Evolutionary conservation across 192 early-diverging fungal species (phyloP).

Genomic region (Podila epigama): DNA sequence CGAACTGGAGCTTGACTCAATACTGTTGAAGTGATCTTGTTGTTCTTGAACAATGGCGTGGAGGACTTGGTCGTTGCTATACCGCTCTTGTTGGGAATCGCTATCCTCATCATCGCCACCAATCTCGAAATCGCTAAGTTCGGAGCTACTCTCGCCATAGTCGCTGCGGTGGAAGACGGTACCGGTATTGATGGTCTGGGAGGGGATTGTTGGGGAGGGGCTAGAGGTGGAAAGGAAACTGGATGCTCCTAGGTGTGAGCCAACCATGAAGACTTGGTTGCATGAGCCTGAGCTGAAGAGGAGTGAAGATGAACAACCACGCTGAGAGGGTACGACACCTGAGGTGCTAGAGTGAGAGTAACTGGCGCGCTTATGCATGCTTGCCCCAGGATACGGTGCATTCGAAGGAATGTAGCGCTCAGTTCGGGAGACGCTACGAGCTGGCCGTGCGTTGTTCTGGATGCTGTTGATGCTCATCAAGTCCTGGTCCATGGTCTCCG

Average conservation of each 20-base stretch:
- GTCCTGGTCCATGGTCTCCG: no score
- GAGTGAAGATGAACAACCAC: not conserved
- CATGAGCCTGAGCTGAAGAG: not conserved
- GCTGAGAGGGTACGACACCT: no score
- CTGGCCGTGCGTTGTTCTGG: not conserved
- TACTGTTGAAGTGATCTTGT: no score
- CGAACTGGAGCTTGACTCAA: not conserved
- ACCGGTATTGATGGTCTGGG: no score
- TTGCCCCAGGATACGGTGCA: not conserved
- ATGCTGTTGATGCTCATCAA: no score
- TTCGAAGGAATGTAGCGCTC: not conserved
- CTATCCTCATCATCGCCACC: not conserved
- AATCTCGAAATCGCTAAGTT: not conserved
- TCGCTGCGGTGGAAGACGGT: not conserved
- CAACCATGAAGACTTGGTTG: not conserved
- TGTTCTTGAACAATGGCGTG: no score
- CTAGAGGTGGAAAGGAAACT: not conserved
- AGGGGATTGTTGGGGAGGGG: not conserved
- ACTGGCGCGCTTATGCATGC: not conserved
- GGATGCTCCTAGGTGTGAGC: no score
- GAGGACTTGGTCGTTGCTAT: no score
- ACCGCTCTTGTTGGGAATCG: no score
- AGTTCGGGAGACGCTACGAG: not conserved
- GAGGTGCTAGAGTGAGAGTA: not conserved
- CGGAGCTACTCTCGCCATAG: not conserved